phyloP scores from a whole-genome alignment of 2,329 filamentous ascomycete genomes.

The Penicillium janthinellum region DNA sequence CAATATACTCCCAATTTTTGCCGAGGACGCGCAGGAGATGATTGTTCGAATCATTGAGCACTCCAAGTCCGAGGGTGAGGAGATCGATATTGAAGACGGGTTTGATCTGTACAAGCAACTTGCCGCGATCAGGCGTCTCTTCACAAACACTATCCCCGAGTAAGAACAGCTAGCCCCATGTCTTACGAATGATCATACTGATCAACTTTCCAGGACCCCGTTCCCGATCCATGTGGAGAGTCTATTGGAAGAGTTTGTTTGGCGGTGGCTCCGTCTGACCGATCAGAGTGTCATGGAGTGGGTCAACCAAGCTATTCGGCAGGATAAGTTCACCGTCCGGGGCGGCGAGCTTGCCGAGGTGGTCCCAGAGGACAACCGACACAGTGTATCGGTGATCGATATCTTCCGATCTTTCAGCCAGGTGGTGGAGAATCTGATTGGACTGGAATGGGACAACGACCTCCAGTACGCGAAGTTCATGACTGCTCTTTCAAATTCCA shows the following conservation, averaged over 20 bases:
- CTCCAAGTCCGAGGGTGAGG: constrained; percentile 67
- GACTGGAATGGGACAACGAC: constrained; percentile 90
- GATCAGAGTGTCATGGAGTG: constrained; percentile 78
- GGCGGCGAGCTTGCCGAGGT: constrained; percentile 64
- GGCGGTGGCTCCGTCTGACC: constrained; percentile 86
- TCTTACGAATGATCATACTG: constrained; percentile 10
- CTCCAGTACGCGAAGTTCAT: constrained; percentile 95
- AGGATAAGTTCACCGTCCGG: constrained; percentile 81
- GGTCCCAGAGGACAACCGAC: constrained; percentile 76
- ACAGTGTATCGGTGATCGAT: constrained; percentile 91
- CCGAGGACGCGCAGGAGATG: constrained; percentile 83
- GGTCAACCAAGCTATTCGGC: constrained; percentile 87
- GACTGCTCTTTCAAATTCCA: constrained; percentile 84
- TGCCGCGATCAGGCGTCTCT: constrained; percentile 79
- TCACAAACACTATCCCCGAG: constrained; percentile 71
- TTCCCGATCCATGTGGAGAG: constrained; percentile 90
- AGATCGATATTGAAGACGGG: constrained; percentile 86
- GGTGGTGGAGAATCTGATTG: constrained; percentile 80
- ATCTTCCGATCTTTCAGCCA: constrained; percentile 94
- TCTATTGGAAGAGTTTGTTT: constrained; percentile 86
- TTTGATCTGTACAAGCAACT: constrained; percentile 92
- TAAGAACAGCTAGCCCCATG: constrained; percentile 29
- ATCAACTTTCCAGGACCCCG: constrained; percentile 47
- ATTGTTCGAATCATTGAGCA: constrained; percentile 77
- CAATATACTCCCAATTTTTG: constrained; percentile 85